Evolutionary conservation across 495 filamentous ascomycete genomes (phyloP).

Genomic region (Articulospora tetracladia): DNA sequence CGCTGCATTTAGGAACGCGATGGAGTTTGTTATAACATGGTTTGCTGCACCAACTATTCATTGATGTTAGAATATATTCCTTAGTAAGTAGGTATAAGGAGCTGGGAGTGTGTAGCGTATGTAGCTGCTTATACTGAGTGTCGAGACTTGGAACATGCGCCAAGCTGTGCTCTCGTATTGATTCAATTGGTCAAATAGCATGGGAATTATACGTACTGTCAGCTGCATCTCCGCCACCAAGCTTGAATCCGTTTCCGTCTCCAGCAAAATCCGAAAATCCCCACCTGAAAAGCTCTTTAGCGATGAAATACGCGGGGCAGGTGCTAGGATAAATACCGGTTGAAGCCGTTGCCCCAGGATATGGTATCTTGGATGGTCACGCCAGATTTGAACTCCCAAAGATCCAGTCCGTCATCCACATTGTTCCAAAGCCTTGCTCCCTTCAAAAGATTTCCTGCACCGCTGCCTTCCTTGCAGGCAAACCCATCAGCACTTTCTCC

Average conservation of each 20-base stretch:
- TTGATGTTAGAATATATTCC: too few relatives aligned
- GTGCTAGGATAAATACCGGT: conserved; percentile 7
- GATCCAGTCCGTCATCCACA: conserved; percentile 30
- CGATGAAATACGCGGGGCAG: not conserved
- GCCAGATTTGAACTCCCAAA: conserved; percentile 27
- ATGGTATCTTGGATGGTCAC: conserved; percentile 29
- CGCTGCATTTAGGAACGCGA: conserved; percentile 26
- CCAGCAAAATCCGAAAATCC: conserved; percentile 27
- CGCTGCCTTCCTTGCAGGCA: conserved; percentile 27
- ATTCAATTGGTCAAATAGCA: too few relatives aligned
- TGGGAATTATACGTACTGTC: too few relatives aligned
- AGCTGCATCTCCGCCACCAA: conserved; percentile 25
- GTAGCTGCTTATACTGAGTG: too few relatives aligned
- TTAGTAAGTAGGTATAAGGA: not conserved
- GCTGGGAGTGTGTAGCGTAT: too few relatives aligned
- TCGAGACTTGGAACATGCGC: too few relatives aligned
- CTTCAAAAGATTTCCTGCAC: conserved; percentile 25
- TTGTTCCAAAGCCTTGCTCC: conserved; percentile 29
- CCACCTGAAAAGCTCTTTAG: conserved; percentile 11
- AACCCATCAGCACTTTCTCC: conserved; percentile 30
- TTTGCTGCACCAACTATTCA: conserved; percentile 15
- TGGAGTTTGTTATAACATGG: conserved; percentile 28
- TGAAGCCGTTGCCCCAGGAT: conserved; percentile 31
- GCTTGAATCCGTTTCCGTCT: conserved; percentile 32
- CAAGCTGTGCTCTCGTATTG: too few relatives aligned